A percentile compares a stretch with the other conserved stretches of the same genome.
These are phyloP conservation scores for Aethionema arabicum DNA, from an alignment of 345 rosid genomes.

Conservation along the genomic window DNA sequence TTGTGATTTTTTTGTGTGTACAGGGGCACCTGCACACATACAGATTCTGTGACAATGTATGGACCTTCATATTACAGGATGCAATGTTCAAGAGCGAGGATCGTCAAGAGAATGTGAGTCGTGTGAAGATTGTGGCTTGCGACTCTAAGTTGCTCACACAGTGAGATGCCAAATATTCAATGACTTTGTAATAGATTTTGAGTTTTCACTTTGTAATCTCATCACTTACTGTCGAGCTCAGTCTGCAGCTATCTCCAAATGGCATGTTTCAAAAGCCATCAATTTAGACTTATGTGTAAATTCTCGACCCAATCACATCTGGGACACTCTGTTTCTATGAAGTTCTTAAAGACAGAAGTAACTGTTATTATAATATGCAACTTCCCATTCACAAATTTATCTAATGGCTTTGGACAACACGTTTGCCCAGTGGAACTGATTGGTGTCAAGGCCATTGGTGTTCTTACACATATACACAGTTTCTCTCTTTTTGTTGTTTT, in stretches of 20 bases:
- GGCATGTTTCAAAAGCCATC: slow-evolving; percentile 11
- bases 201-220: slow-evolving; percentile 35
- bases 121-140: slow-evolving; percentile 94
- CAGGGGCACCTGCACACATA: slow-evolving; percentile 99
- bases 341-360: slow-evolving; percentile 6
- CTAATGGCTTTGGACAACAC: slow-evolving; percentile 4
- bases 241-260: slow-evolving; percentile 16
- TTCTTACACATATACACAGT: neutral
- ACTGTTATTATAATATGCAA: neutral
- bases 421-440: slow-evolving; percentile 4
- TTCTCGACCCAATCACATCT: slow-evolving; percentile 23
- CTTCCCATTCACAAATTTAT: slow-evolving; percentile 3
- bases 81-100: slow-evolving; percentile 76
- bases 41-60: slow-evolving; percentile 98
- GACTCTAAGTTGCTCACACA: slow-evolving; percentile 92
- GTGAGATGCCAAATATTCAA: slow-evolving; percentile 36
- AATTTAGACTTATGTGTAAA: slow-evolving; percentile 32
- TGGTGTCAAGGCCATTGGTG: neutral
- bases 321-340: slow-evolving; percentile 26
- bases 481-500: neutral
- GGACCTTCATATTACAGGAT: slow-evolving; percentile 93
- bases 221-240: slow-evolving; percentile 29
- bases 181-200: slow-evolving; percentile 35
- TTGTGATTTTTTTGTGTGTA: slow-evolving; percentile 2
- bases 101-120: slow-evolving; percentile 55